Evolutionary conservation across 305 asterid species (phyloP).

Genomic region (Fraxinus greggii): DNA sequence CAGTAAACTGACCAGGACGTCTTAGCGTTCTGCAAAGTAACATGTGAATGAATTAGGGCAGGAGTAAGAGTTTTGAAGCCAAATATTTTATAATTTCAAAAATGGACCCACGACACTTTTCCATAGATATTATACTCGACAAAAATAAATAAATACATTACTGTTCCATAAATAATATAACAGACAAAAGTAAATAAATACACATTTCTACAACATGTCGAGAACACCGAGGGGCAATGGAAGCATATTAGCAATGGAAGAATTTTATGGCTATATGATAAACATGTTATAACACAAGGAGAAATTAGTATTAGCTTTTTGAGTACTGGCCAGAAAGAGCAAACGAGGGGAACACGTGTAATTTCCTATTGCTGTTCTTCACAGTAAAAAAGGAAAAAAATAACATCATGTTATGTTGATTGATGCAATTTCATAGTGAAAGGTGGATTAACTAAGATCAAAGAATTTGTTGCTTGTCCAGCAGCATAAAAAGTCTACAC

Average conservation of each 20-base stretch:
- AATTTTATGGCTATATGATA: not conserved
- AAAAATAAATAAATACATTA: not conserved
- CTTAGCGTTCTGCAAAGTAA: slow-evolving; percentile 54
- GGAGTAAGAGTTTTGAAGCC: slow-evolving; percentile 14
- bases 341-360: not conserved
- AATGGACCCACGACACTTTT: not conserved
- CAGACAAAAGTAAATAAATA: not conserved
- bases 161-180: not conserved
- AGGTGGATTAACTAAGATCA: not conserved
- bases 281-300: not conserved
- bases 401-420: not conserved
- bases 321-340: not conserved
- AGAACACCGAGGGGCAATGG: not conserved
- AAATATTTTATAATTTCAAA: not conserved
- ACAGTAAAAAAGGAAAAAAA: not conserved
- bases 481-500: not conserved
- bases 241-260: not conserved
- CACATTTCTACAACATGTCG: not conserved
- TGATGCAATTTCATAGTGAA: not conserved
- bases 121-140: not conserved
- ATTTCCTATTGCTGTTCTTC: not conserved
- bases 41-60: slow-evolving; percentile 8
- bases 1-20: slow-evolving; percentile 75
- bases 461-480: not conserved
- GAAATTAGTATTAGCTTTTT: too few species aligned